Percentiles rank a stretch among this genome's conserved stretches.
Conservation (phyloP, 108 stramenopile genomes). For the Craspedostauros australis region DNA sequence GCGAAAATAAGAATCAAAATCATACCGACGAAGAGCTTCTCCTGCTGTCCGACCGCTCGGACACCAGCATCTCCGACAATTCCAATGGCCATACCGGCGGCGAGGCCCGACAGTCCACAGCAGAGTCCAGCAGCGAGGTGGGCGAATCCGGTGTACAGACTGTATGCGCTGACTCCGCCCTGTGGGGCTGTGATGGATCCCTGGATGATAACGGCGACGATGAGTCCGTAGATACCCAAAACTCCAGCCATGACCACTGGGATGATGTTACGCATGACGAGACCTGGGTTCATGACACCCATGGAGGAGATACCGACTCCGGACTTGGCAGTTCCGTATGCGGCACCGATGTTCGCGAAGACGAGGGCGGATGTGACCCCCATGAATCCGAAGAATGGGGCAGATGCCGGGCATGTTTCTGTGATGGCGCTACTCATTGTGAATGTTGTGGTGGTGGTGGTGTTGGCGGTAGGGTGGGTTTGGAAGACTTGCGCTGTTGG, state of each 20-base stretch:
- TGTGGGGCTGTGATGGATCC: slow-evolving; percentile 77
- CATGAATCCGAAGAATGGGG: slow-evolving; percentile 89
- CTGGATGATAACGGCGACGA: slow-evolving; percentile 96
- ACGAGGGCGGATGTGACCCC: slow-evolving; percentile 80
- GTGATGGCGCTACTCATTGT: too few relatives aligned
- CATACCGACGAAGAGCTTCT: slow-evolving; percentile 98
- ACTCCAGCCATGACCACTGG: slow-evolving; percentile 99
- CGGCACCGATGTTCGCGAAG: slow-evolving; percentile 96
- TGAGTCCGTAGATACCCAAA: slow-evolving; percentile 99
- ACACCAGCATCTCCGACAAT: slow-evolving; percentile 99
- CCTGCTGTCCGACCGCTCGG: slow-evolving; percentile 96
- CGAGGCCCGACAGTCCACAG: slow-evolving; percentile 95
- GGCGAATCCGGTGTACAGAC: slow-evolving; percentile 93
- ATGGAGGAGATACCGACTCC: slow-evolving; percentile 97
- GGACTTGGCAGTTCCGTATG: slow-evolving; percentile 97
- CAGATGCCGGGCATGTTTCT: slow-evolving; percentile 79
- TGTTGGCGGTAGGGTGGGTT: too few relatives aligned
- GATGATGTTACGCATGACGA: slow-evolving; percentile 99
- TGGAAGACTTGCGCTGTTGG: too few relatives aligned
- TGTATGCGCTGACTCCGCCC: slow-evolving; percentile 76
- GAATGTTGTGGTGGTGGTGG: too few relatives aligned
- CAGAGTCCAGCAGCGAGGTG: slow-evolving; percentile 97
- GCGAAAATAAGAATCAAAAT: slow-evolving; percentile 99
- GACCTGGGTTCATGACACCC: slow-evolving; percentile 98
- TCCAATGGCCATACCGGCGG: slow-evolving; percentile 99